Conservation (phyloP, 2,329 filamentous ascomycete species). For the Fusarium chlamydosporum region DNA sequence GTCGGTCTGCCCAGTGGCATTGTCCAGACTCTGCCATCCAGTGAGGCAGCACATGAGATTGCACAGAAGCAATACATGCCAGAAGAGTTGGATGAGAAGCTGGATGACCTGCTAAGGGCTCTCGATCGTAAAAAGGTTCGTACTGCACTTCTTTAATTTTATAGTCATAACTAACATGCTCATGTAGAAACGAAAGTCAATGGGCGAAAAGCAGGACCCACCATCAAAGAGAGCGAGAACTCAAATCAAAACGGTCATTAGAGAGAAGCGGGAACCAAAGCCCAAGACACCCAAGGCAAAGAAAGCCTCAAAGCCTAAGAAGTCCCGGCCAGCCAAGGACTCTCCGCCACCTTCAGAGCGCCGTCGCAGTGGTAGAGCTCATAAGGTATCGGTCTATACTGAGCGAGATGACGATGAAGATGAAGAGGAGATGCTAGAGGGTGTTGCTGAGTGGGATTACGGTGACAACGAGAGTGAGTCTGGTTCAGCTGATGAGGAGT, state of each 20-base stretch:
- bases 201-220: conserved; percentile 64
- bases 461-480: conserved; percentile 41
- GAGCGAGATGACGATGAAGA: conserved; percentile 71
- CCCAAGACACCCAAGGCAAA: conserved; percentile 55
- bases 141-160: not conserved
- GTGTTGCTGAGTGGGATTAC: conserved; percentile 72
- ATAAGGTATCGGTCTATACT: conserved; percentile 64
- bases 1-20: conserved; percentile 84
- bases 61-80: conserved; percentile 88
- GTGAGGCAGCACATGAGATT: conserved; percentile 85
- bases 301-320: conserved; percentile 56
- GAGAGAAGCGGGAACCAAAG: conserved; percentile 56
- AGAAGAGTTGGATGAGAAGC: conserved; percentile 78
- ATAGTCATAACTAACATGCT: conserved; percentile 45
- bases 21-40: conserved; percentile 80
- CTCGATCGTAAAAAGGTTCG: conserved; percentile 81
- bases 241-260: conserved; percentile 56
- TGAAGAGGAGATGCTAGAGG: conserved; percentile 73
- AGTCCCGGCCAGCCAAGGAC: conserved; percentile 50
- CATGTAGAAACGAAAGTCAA: conserved; percentile 69
- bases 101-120: conserved; percentile 76
- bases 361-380: conserved; percentile 69
- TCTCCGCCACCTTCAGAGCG: conserved; percentile 61
- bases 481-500: conserved; percentile 35
- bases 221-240: conserved; percentile 57